A percentile compares a stretch with the other conserved stretches of the same genome.
Conservation (phyloP, 192 early-diverging fungal genomes). For the Entomortierella lignicola region DNA sequence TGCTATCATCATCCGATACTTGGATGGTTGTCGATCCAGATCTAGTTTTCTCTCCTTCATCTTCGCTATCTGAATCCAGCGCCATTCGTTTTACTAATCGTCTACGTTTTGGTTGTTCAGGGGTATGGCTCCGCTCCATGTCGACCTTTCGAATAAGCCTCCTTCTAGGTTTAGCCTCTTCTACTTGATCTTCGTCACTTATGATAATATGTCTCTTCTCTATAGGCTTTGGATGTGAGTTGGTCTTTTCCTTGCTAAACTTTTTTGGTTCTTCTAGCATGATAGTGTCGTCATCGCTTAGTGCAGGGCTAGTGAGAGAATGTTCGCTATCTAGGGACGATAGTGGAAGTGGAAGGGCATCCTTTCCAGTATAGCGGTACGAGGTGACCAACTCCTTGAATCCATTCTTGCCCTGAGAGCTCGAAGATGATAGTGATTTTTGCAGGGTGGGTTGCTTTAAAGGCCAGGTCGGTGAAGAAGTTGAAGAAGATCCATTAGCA, state of each 20-base stretch:
- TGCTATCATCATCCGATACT: constrained; percentile 26
- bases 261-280: constrained; percentile 3
- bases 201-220: constrained; percentile 21
- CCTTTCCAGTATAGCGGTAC: constrained; percentile 37
- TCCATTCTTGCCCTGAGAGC: constrained; percentile 5
- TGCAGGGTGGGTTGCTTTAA: neutral
- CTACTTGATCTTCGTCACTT: constrained; percentile 29
- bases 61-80: constrained; percentile 26
- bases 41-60: neutral
- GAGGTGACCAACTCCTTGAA: constrained; percentile 33
- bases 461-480: neutral
- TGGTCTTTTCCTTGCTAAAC: neutral
- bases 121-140: neutral
- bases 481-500: neutral
- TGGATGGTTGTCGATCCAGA: constrained; percentile 11
- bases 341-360: neutral
- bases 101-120: constrained; percentile 24
- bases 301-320: constrained; percentile 24
- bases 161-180: constrained; percentile 18
- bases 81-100: constrained; percentile 20
- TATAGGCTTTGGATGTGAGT: neutral
- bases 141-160: constrained; percentile 21
- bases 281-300: constrained; percentile 20
- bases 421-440: neutral
- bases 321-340: constrained; percentile 20